phyloP scores from a whole-genome alignment of 2,329 filamentous ascomycete species.

The Colletotrichum australisinense region DNA sequence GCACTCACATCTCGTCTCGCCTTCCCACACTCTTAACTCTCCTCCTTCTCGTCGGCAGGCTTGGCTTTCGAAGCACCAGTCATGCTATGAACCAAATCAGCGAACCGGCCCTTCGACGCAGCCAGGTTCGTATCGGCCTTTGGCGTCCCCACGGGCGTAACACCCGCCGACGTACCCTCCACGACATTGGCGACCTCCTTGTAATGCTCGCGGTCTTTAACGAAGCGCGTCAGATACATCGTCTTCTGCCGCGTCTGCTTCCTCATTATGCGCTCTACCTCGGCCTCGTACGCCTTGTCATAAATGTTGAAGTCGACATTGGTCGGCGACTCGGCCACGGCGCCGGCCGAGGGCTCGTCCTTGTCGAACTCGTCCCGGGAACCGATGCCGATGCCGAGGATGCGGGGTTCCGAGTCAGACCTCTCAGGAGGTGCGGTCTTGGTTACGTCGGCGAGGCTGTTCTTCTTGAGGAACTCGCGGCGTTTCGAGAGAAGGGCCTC shows the following conservation, averaged over 20 bases:
- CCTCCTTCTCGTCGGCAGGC: background rate
- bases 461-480: slow-evolving; percentile 51
- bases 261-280: slow-evolving; percentile 77
- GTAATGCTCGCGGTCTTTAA: slow-evolving; percentile 56
- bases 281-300: slow-evolving; percentile 85
- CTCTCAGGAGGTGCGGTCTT: slow-evolving; percentile 54
- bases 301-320: slow-evolving; percentile 90
- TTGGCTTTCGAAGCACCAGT: slow-evolving; percentile 14
- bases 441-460: slow-evolving; percentile 58
- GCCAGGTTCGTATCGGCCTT: slow-evolving; percentile 35
- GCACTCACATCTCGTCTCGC: background rate
- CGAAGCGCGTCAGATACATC: slow-evolving; percentile 62
- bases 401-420: slow-evolving; percentile 70
- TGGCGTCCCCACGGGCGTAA: slow-evolving; percentile 27
- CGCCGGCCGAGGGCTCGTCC: slow-evolving; percentile 52
- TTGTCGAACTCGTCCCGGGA: slow-evolving; percentile 58
- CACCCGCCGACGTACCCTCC: slow-evolving; percentile 40
- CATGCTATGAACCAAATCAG: slow-evolving; percentile 32
- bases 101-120: slow-evolving; percentile 28
- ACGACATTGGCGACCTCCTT: slow-evolving; percentile 51
- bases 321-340: slow-evolving; percentile 86
- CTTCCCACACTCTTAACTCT: background rate
- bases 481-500: slow-evolving; percentile 60
- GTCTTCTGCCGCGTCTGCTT: slow-evolving; percentile 53
- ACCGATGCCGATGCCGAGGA: slow-evolving; percentile 82